Percentiles rank a stretch among this genome's conserved stretches.
Conservation (phyloP, 495 filamentous ascomycete genomes). For the Neurospora tetraspora region DNA sequence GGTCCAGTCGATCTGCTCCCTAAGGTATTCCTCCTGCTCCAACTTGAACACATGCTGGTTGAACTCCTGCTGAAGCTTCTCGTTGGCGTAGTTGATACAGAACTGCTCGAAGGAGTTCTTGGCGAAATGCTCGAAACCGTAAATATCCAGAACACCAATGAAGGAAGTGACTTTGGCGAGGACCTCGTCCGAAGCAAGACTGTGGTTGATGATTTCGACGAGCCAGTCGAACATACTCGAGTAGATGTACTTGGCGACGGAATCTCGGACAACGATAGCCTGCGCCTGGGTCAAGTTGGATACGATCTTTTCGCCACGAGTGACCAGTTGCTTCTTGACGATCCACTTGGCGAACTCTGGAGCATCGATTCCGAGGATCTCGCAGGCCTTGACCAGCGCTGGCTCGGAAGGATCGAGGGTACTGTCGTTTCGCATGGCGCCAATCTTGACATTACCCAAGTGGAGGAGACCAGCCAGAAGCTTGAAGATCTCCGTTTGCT, state of each 20-base stretch:
- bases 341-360: conserved; percentile 96
- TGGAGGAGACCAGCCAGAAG: conserved; percentile 88
- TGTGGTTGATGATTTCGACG: conserved; percentile 86
- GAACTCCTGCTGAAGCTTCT: conserved; percentile 98
- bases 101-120: conserved; percentile 99
- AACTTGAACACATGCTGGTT: conserved; percentile 99
- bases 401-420: conserved; percentile 72
- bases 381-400: conserved; percentile 68
- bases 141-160: conserved; percentile 99
- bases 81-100: conserved; percentile 99
- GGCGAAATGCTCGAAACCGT: conserved; percentile 98
- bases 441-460: conserved; percentile 92
- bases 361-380: conserved; percentile 79
- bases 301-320: conserved; percentile 93
- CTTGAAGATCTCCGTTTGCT: conserved; percentile 81
- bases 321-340: conserved; percentile 96
- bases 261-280: conserved; percentile 90
- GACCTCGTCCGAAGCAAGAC: conserved; percentile 83
- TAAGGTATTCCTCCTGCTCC: conserved; percentile 96
- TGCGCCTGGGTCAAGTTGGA: conserved; percentile 93
- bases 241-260: conserved; percentile 97
- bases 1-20: conserved; percentile 97
- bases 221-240: conserved; percentile 98
- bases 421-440: conserved; percentile 79
- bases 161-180: conserved; percentile 77